Evolutionary conservation across 805 yeast species (phyloP).

Genomic region (Cyberlindnera bimundalis): DNA sequence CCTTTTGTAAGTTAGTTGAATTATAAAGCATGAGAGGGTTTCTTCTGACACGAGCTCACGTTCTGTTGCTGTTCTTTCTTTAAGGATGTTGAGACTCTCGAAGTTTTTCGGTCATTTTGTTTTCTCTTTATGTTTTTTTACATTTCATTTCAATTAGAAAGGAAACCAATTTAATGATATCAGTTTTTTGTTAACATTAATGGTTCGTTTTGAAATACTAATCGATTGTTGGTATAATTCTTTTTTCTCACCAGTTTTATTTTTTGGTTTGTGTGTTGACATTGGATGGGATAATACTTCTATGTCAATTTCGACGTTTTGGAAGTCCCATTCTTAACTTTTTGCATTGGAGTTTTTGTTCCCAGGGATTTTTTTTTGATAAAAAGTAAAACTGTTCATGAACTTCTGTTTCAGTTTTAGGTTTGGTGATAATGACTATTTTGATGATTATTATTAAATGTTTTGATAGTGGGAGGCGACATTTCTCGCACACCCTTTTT

Average conservation of each 20-base stretch:
- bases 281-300: not conserved
- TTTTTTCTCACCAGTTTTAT: not conserved
- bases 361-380: not conserved
- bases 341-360: constrained; percentile 4
- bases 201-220: constrained; percentile 1
- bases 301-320: not conserved
- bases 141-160: not conserved
- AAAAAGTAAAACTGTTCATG: not conserved
- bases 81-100: not conserved
- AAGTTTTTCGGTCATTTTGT: not conserved
- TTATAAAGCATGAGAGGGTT: constrained; percentile 1
- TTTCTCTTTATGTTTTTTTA: not conserved
- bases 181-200: no score
- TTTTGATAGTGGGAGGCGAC: constrained; percentile 3
- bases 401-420: constrained; percentile 6
- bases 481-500: constrained; percentile 9
- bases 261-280: not conserved
- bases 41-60: constrained; percentile 9
- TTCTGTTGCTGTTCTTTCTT: not conserved
- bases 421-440: constrained; percentile 6
- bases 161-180: not conserved
- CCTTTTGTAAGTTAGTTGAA: constrained; percentile 23
- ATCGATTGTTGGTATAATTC: constrained; percentile 2
- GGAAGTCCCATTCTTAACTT: not conserved
- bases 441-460: not conserved